Percentiles rank a stretch among this genome's conserved stretches.
Conservation (phyloP, 805 yeast genomes). For the Metschnikowia kunwiensis region DNA sequence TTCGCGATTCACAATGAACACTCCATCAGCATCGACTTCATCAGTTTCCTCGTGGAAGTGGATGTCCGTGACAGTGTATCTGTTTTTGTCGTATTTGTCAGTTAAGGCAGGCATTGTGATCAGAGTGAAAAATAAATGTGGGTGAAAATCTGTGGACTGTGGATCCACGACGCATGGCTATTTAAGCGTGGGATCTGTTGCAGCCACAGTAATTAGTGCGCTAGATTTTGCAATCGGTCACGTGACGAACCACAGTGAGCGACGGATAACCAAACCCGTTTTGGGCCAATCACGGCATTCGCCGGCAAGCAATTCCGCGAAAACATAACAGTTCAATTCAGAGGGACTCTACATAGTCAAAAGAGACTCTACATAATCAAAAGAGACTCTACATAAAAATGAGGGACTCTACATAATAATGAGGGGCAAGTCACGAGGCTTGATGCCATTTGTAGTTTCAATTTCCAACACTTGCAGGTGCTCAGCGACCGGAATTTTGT, state of each 20-base stretch:
- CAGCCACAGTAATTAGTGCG: constrained; percentile 9
- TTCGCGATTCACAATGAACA: constrained; percentile 28
- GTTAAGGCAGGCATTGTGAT: constrained; percentile 4
- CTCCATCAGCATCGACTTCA: constrained; percentile 34
- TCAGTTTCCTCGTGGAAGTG: constrained; percentile 16
- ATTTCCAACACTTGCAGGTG: no score
- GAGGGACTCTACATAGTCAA: no score
- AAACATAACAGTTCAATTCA: no score
- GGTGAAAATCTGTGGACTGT: not conserved
- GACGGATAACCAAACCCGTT: no score
- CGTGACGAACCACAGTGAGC: constrained; percentile 11
- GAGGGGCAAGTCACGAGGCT: no score
- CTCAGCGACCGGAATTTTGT: no score
- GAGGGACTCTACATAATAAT: no score
- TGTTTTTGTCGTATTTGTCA: constrained; percentile 8
- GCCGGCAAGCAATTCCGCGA: no score
- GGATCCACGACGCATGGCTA: not conserved
- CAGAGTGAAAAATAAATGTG: not conserved
- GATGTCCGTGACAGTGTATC: constrained; percentile 12
- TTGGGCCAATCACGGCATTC: no score
- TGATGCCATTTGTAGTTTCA: no score
- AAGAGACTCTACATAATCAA: no score
- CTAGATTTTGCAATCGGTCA: constrained; percentile 10
- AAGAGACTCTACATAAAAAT: no score
- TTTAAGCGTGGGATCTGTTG: constrained; percentile 2